phyloP scores from a whole-genome alignment of 2,329 filamentous ascomycete genomes.

The Thielaviopsis euricoi region DNA sequence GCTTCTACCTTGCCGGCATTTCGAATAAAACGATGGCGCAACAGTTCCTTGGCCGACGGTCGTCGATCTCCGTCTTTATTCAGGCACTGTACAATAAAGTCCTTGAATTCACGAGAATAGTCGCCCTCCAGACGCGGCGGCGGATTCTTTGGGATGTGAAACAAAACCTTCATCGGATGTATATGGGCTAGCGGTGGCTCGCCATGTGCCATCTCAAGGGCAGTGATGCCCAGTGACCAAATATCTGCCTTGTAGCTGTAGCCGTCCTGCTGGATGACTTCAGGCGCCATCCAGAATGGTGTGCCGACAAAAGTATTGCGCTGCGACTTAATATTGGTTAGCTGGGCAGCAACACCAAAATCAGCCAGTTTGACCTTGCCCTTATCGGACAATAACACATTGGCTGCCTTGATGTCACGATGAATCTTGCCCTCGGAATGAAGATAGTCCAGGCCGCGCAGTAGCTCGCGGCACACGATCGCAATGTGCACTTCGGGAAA shows the following conservation, averaged over 20 bases:
- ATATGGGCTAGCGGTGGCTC: conserved; percentile 76
- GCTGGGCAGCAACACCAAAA: conserved; percentile 89
- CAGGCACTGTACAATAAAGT: conserved; percentile 80
- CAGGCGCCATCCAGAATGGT: conserved; percentile 93
- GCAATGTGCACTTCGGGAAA: conserved; percentile 86
- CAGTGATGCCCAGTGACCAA: conserved; percentile 84
- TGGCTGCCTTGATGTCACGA: conserved; percentile 91
- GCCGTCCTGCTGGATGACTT: conserved; percentile 76
- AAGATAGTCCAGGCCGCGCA: conserved; percentile 81
- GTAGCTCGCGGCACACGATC: conserved; percentile 81
- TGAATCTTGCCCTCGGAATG: conserved; percentile 93
- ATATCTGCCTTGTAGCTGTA: conserved; percentile 85
- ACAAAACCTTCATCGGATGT: conserved; percentile 87
- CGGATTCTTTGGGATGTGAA: conserved; percentile 76
- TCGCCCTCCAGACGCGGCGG: conserved; percentile 71
- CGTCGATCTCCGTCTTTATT: conserved; percentile 80
- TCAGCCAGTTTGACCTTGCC: conserved; percentile 93
- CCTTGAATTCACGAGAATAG: conserved; percentile 82
- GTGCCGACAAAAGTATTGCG: conserved; percentile 96
- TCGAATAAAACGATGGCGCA: conserved; percentile 78
- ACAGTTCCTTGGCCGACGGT: conserved; percentile 69
- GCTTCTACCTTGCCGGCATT: conserved; percentile 76
- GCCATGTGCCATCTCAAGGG: conserved; percentile 75
- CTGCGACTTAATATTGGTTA: conserved; percentile 95
- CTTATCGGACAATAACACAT: conserved; percentile 76